Evolutionary conservation across 768 basidiomycete genomes (phyloP).

Genomic region (Termitomyces sp.): DNA sequence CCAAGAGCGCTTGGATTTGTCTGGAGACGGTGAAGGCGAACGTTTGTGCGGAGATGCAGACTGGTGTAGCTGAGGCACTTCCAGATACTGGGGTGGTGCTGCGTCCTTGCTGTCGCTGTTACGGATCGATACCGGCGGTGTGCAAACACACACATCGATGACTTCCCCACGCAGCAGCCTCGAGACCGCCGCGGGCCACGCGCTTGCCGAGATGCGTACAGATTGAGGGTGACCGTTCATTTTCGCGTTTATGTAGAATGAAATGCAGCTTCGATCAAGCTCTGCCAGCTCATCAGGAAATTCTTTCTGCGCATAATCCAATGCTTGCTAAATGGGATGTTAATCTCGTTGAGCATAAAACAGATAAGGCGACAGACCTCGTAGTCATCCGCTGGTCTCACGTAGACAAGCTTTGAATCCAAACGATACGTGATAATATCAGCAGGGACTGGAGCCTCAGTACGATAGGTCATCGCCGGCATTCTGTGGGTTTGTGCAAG

Average conservation of each 20-base stretch:
- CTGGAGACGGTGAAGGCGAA: slow-evolving; percentile 17
- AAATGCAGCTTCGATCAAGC: slow-evolving; percentile 33
- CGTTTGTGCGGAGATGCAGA: slow-evolving; percentile 17
- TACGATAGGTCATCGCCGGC: slow-evolving; percentile 16
- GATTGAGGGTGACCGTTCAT: slow-evolving; percentile 25
- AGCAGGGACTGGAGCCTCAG: slow-evolving; percentile 20
- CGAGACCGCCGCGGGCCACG: slow-evolving; percentile 38
- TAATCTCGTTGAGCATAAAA: neutral
- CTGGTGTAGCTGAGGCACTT: slow-evolving; percentile 20
- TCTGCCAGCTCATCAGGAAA: slow-evolving; percentile 36
- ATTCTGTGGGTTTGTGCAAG: neutral
- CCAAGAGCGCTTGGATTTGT: slow-evolving; percentile 13
- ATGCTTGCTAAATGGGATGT: slow-evolving; percentile 34
- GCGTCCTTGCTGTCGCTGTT: slow-evolving; percentile 16
- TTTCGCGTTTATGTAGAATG: slow-evolving; percentile 33
- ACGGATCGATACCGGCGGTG: slow-evolving; percentile 20
- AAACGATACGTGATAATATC: slow-evolving; percentile 49
- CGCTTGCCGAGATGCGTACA: slow-evolving; percentile 46
- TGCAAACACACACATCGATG: slow-evolving; percentile 35
- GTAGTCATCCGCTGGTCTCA: slow-evolving; percentile 36
- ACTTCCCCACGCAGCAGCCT: slow-evolving; percentile 41
- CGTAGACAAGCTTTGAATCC: slow-evolving; percentile 41
- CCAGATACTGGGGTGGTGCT: slow-evolving; percentile 43
- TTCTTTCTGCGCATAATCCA: slow-evolving; percentile 43
- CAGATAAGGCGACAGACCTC: slow-evolving; percentile 24